phyloP scores from a whole-genome alignment of 1,284 basidiomycete species.

The Cutaneotrichosporon curvatum region DNA sequence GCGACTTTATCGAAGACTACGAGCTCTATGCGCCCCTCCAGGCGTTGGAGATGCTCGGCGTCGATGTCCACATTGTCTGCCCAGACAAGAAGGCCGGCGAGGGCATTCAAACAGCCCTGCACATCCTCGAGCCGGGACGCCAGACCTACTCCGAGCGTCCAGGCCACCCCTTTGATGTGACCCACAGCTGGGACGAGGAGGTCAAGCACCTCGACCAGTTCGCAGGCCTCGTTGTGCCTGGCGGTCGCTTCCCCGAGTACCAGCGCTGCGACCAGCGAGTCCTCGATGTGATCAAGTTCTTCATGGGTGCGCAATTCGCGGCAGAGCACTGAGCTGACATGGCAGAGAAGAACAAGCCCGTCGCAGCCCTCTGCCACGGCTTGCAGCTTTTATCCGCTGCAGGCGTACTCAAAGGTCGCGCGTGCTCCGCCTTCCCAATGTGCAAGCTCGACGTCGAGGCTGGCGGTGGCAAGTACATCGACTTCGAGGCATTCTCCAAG shows the following conservation, averaged over 20 bases:
- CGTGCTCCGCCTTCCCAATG: constrained; percentile 18
- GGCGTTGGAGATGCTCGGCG: constrained; percentile 18
- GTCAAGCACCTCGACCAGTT: constrained; percentile 13
- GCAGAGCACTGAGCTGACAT: too few species aligned
- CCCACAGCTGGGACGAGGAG: constrained; percentile 8
- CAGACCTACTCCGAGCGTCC: constrained; percentile 19
- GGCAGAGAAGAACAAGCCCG: constrained; percentile 7
- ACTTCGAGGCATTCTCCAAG: constrained; percentile 18
- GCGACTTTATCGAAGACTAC: constrained; percentile 20
- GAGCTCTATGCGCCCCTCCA: constrained; percentile 19
- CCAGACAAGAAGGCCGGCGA: constrained; percentile 16
- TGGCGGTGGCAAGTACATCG: constrained; percentile 17
- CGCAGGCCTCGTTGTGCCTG: constrained; percentile 16
- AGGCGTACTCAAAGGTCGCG: constrained; percentile 16
- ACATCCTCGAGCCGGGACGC: constrained; percentile 17
- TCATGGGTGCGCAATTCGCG: not conserved
- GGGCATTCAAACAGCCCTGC: constrained; percentile 13
- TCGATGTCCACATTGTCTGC: constrained; percentile 17
- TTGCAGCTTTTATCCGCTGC: constrained; percentile 18
- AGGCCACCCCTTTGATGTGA: constrained; percentile 16
- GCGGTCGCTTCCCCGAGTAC: constrained; percentile 19
- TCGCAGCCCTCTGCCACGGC: constrained; percentile 18
- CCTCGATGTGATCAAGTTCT: constrained; percentile 14
- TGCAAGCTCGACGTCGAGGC: constrained; percentile 20
- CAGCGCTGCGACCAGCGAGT: constrained; percentile 18